Evolutionary conservation across 305 asterid species (phyloP).

Genomic region (Plantago coronopus): DNA sequence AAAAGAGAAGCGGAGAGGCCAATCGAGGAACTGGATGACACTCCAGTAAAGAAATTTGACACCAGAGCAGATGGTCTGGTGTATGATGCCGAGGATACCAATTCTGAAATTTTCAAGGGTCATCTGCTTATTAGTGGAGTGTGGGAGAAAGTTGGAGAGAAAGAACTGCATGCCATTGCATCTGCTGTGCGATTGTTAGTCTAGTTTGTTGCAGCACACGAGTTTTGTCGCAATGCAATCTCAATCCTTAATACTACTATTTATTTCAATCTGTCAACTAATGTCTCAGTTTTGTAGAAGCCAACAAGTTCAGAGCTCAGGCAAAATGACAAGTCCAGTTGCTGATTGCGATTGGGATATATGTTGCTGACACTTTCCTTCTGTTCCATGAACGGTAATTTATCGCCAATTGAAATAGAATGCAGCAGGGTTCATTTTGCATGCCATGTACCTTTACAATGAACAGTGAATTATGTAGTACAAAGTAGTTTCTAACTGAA

Average conservation of each 20-base stretch:
- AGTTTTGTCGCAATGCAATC: not conserved
- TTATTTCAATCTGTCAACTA: constrained; percentile 7
- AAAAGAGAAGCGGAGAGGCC: constrained; percentile 51
- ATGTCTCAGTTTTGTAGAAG: not conserved
- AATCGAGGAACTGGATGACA: constrained; percentile 28
- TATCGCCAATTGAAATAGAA: too few species aligned
- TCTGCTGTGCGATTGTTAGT: constrained; percentile 52
- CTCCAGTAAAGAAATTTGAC: constrained; percentile 31
- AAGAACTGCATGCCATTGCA: constrained; percentile 52
- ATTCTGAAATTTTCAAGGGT: constrained; percentile 36
- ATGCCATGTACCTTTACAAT: not conserved
- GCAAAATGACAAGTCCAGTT: not conserved
- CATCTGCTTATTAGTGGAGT: constrained; percentile 63
- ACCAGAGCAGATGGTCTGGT: constrained; percentile 21
- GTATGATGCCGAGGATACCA: constrained; percentile 10
- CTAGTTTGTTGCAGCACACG: not conserved
- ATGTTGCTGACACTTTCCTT: not conserved
- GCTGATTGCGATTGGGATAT: not conserved
- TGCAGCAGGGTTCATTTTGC: not conserved
- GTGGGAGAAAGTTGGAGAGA: constrained; percentile 51
- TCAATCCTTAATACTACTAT: not conserved
- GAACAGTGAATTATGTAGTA: not conserved
- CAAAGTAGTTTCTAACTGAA: not conserved
- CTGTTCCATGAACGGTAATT: too few species aligned
- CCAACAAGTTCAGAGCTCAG: not conserved